These are phyloP conservation scores for Chlorophyllum brunneum DNA, from an alignment of 768 basidiomycete genomes.

Conservation along the genomic window DNA sequence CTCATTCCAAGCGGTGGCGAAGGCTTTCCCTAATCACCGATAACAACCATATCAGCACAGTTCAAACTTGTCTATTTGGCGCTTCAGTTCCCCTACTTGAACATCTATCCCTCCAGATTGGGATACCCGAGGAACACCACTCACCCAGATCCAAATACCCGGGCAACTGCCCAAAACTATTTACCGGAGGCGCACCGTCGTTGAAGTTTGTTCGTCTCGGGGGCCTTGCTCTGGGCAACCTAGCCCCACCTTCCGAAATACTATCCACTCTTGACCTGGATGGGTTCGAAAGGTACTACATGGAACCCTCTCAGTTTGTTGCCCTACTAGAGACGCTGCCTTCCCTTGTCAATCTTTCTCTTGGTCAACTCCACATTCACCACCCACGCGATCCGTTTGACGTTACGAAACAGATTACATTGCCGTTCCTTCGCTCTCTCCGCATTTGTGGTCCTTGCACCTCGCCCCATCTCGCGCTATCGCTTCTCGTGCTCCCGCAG, in stretches of 20 bases:
- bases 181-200: slow-evolving; percentile 26
- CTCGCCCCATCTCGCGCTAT: slow-evolving; percentile 29
- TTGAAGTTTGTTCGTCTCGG: slow-evolving; percentile 39
- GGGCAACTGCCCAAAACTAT: slow-evolving; percentile 26
- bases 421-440: slow-evolving; percentile 34
- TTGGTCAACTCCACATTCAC: slow-evolving; percentile 34
- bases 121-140: slow-evolving; percentile 20
- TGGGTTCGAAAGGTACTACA: slow-evolving; percentile 31
- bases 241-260: slow-evolving; percentile 32
- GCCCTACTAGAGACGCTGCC: slow-evolving; percentile 30
- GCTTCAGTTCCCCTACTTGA: slow-evolving; percentile 30
- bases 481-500: slow-evolving; percentile 31
- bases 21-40: slow-evolving; percentile 30
- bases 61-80: slow-evolving; percentile 24
- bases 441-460: slow-evolving; percentile 36
- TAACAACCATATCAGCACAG: slow-evolving; percentile 20
- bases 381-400: slow-evolving; percentile 29
- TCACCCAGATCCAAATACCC: slow-evolving; percentile 28
- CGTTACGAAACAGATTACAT: slow-evolving; percentile 23
- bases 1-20: slow-evolving; percentile 36
- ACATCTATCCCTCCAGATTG: slow-evolving; percentile 35
- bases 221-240: slow-evolving; percentile 34
- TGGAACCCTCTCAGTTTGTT: slow-evolving; percentile 33
- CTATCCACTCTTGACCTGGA: slow-evolving; percentile 42
- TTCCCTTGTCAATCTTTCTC: slow-evolving; percentile 36